Conservation (phyloP, 2,329 filamentous ascomycete species). For the Aspergillus ochraceoroseus region DNA sequence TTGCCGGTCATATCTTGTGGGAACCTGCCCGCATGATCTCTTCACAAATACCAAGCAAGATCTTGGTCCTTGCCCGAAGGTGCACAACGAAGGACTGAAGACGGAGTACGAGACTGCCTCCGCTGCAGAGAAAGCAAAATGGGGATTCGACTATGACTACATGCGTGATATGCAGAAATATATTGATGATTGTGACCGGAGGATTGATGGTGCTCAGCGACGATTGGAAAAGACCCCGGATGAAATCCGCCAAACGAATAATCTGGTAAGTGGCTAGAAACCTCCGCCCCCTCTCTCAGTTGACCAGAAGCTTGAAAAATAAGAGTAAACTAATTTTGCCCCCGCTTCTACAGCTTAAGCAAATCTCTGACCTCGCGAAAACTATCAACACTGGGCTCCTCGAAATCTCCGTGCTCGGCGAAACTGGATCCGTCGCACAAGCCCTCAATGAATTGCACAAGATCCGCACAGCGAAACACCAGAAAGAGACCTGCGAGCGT, state of each 20-base stretch:
- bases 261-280: slow-evolving; percentile 53
- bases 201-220: slow-evolving; percentile 85
- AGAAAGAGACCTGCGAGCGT: slow-evolving; percentile 76
- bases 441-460: slow-evolving; percentile 86
- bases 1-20: slow-evolving; percentile 88
- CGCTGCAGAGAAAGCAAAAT: slow-evolving; percentile 65
- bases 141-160: slow-evolving; percentile 95
- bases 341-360: slow-evolving; percentile 59
- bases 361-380: slow-evolving; percentile 72
- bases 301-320: not conserved
- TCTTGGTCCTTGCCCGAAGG: slow-evolving; percentile 78
- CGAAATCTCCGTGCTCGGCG: slow-evolving; percentile 80
- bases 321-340: not conserved
- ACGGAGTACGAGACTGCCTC: slow-evolving; percentile 76
- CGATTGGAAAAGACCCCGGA: slow-evolving; percentile 95
- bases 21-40: slow-evolving; percentile 94
- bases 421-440: slow-evolving; percentile 71
- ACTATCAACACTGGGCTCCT: slow-evolving; percentile 77
- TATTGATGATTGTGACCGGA: slow-evolving; percentile 91
- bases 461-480: slow-evolving; percentile 70
- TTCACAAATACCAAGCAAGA: slow-evolving; percentile 99
- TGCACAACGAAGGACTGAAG: slow-evolving; percentile 84
- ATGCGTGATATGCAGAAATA: slow-evolving; percentile 93
- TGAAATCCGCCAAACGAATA: slow-evolving; percentile 92
- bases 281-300: not conserved